phyloP scores from a whole-genome alignment of 768 basidiomycete species.

The Lactifluus echinatus region DNA sequence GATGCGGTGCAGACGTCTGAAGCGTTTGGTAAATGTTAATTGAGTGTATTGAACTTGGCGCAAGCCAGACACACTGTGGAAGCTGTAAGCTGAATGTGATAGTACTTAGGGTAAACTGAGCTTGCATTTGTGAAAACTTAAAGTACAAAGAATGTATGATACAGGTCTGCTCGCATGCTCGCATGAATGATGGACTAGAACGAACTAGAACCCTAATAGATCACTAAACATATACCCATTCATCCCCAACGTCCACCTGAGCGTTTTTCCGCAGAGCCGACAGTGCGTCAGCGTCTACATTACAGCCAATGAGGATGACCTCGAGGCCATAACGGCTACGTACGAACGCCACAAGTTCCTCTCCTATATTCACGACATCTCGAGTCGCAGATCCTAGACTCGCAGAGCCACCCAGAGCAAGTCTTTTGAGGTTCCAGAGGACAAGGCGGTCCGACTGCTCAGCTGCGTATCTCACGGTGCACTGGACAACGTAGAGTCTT shows the following conservation, averaged over 20 bases:
- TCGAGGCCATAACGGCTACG: constrained; percentile 2
- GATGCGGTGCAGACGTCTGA: too few species aligned
- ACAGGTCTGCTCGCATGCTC: background rate
- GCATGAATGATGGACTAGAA: background rate
- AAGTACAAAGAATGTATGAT: background rate
- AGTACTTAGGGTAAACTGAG: too few species aligned
- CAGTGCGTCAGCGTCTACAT: background rate
- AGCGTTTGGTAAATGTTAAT: too few species aligned
- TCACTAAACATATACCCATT: constrained; percentile 9
- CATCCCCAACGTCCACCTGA: constrained; percentile 6
- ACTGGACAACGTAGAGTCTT: background rate
- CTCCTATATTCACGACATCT: background rate
- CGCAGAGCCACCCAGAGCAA: background rate
- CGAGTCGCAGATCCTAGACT: background rate
- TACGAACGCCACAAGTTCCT: constrained; percentile 4
- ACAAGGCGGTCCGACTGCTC: background rate
- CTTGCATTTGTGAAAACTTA: too few species aligned
- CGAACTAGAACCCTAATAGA: background rate
- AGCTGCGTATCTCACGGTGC: background rate
- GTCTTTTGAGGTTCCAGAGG: constrained; percentile 6
- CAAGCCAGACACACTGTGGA: too few species aligned
- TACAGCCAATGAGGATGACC: constrained; percentile 4
- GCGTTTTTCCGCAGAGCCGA: background rate
- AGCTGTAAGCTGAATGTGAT: too few species aligned
- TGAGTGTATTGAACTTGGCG: too few species aligned